These are phyloP conservation scores for Sapria himalayana DNA, from an alignment of 345 rosid species.

Conservation along the genomic window DNA sequence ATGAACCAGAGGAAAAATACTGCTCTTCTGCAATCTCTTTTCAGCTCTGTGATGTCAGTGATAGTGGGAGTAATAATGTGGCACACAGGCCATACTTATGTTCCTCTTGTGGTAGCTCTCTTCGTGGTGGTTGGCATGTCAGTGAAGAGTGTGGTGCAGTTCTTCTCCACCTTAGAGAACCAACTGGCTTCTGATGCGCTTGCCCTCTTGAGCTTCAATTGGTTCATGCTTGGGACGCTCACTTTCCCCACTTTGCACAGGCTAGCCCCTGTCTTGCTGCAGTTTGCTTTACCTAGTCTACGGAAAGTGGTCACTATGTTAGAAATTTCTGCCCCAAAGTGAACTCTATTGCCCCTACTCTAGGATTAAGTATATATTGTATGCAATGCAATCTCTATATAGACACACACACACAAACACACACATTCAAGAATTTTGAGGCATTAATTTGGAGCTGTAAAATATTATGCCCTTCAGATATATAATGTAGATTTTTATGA, in stretches of 20 bases:
- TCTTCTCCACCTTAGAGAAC: conserved; percentile 41
- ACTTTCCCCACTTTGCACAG: conserved; percentile 46
- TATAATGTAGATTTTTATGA: too few relatives aligned
- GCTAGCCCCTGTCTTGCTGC: conserved; percentile 21
- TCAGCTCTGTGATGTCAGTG: conserved; percentile 38
- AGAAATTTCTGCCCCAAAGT: conserved; percentile 8
- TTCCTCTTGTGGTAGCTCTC: conserved; percentile 62
- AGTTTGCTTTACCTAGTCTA: conserved; percentile 5
- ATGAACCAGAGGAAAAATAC: conserved; percentile 19
- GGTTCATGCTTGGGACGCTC: conserved; percentile 65
- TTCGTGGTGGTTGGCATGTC: conserved; percentile 59
- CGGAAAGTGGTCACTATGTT: conserved; percentile 12
- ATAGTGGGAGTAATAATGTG: conserved; percentile 45
- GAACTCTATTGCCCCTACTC: too few relatives aligned
- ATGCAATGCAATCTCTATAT: too few relatives aligned
- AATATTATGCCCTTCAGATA: too few relatives aligned
- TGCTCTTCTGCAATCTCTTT: conserved; percentile 36
- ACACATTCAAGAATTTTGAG: too few relatives aligned
- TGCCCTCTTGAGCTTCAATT: conserved; percentile 61
- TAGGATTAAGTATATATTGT: too few relatives aligned
- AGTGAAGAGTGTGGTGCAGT: conserved; percentile 37
- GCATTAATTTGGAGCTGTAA: too few relatives aligned
- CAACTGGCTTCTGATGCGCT: conserved; percentile 61
- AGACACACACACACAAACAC: too few relatives aligned
- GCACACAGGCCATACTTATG: conserved; percentile 43